phyloP scores from a whole-genome alignment of 2,329 filamentous ascomycete species.

The Fusarium ramigenum region DNA sequence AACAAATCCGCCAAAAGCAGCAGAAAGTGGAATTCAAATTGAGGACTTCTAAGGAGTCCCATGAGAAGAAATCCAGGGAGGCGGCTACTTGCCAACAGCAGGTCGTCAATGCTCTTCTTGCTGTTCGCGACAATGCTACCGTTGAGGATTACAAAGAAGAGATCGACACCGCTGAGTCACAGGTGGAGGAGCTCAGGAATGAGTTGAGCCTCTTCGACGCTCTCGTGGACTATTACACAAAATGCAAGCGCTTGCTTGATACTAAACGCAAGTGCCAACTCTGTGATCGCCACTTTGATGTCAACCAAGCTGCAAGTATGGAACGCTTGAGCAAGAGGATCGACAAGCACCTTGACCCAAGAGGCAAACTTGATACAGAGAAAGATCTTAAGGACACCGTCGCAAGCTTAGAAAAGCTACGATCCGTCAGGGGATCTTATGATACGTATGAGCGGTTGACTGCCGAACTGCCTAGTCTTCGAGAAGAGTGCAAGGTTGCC shows the following conservation, averaged over 20 bases:
- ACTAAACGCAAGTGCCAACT: slow-evolving; percentile 78
- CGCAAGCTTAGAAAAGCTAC: slow-evolving; percentile 65
- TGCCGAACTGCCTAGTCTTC: slow-evolving; percentile 75
- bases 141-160: slow-evolving; percentile 65
- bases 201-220: slow-evolving; percentile 76
- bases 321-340: slow-evolving; percentile 75
- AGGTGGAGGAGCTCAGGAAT: slow-evolving; percentile 69
- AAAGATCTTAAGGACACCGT: slow-evolving; percentile 64
- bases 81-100: slow-evolving; percentile 67
- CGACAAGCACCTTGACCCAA: slow-evolving; percentile 68
- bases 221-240: slow-evolving; percentile 75
- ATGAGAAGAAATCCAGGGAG: slow-evolving; percentile 71
- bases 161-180: slow-evolving; percentile 60
- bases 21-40: slow-evolving; percentile 81
- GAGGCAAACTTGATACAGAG: slow-evolving; percentile 69
- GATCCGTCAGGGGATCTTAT: slow-evolving; percentile 71
- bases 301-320: slow-evolving; percentile 63
- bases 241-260: slow-evolving; percentile 72
- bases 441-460: slow-evolving; percentile 78
- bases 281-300: slow-evolving; percentile 76
- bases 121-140: slow-evolving; percentile 54
- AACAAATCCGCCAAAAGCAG: slow-evolving; percentile 75
- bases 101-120: slow-evolving; percentile 60
- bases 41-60: slow-evolving; percentile 69
- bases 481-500: slow-evolving; percentile 68